Base-by-base conservation (phyloP, 495 filamentous ascomycete species). In the Chlorociboria aeruginascens region DNA sequence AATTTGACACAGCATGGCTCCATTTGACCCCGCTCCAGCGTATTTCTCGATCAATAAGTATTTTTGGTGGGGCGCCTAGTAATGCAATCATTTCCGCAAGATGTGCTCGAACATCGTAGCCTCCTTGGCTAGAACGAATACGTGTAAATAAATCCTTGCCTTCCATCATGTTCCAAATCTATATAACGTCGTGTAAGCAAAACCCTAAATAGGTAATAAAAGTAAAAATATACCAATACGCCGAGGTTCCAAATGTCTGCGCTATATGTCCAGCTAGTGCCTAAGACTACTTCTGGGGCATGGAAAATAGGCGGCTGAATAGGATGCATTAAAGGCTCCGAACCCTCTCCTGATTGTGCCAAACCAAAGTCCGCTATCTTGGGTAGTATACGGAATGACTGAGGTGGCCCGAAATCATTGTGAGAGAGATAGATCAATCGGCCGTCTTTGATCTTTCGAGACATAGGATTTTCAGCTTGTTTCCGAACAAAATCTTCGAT, bases 191-290 rank as follows among this genome's bases (percentile, higher is more conserved):
- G 14, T 20, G 35, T 50, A 32, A 55, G 36, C 35, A 51, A 38
- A 28, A 45, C 28, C 48, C 28, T 33, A 37, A 36, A 17, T 46
- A 17, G 30, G 39, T n/a, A n/a, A 30, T 44, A 14, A 36, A 46
- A 25, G 53, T 32, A 44, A 32, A 38, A 45, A n/a, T n/a, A n/a
- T n/a, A n/a, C n/a, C n/a, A n/a, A n/a, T n/a, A n/a, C n/a, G n/a
- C 60, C 59, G 32, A 68, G 52, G 51, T 65, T 67, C 66, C 65
- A 70, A 40, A 69, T 67, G 45, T 70, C 68, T 36, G 52, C 66
- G 45, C 57, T 63, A 42, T 61, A 67, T 35, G 49, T 49, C 68
- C 66, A 70, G 12, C 52, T 47, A 8, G 43, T 50, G 11, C 59
- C 46, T 42, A 65, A 58, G 61, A 64, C 60, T 55, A 69, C 59